These are phyloP conservation scores for Penicillium sp. DNA, from an alignment of 2,329 filamentous ascomycete species.

Conservation along the genomic window DNA sequence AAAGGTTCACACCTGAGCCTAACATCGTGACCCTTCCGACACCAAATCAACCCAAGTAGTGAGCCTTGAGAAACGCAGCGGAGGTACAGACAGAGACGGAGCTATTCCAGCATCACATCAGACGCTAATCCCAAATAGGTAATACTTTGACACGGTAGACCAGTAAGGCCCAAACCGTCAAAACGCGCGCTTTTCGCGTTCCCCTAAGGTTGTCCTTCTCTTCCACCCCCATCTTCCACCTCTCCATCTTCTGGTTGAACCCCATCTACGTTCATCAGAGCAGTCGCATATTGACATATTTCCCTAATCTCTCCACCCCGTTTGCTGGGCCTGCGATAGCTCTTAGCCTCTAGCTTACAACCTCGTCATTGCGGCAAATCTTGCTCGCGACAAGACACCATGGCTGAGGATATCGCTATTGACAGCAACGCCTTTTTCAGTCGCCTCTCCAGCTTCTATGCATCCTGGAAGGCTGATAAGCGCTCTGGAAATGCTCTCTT, in stretches of 20 bases:
- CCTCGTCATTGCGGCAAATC: conserved; percentile 16
- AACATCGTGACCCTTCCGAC: neutral
- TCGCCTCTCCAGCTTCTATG: conserved; percentile 81
- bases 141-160: conserved; percentile 23
- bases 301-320: conserved; percentile 2
- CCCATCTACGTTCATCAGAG: neutral
- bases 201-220: conserved; percentile 1
- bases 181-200: conserved; percentile 32
- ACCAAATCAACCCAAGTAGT: neutral
- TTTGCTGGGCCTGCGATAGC: neutral
- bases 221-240: conserved; percentile 1
- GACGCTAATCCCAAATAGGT: conserved; percentile 19
- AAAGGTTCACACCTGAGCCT: neutral
- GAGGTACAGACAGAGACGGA: neutral
- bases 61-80: neutral
- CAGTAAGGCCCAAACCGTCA: conserved; percentile 9
- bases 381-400: conserved; percentile 33
- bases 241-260: neutral
- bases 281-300: neutral
- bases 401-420: conserved; percentile 87
- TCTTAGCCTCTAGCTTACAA: neutral
- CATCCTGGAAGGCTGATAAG: conserved; percentile 96
- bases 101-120: neutral
- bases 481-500: conserved; percentile 83
- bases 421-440: conserved; percentile 93